Evolutionary conservation across 805 yeast species (phyloP).

Genomic region (Candida morakotiae): DNA sequence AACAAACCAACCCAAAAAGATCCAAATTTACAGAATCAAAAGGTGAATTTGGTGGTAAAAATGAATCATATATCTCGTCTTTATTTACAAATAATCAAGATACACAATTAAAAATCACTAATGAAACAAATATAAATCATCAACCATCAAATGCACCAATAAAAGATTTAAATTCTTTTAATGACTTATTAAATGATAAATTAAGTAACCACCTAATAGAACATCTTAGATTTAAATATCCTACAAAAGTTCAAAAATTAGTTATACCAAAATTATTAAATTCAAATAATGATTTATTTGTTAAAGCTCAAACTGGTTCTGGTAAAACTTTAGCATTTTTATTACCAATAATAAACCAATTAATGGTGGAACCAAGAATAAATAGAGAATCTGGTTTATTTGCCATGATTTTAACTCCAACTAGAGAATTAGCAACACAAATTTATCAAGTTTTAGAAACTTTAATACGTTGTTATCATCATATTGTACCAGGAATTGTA

Average conservation of each 20-base stretch:
- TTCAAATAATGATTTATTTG: conserved; percentile 60
- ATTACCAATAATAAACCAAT: conserved; percentile 73
- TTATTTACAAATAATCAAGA: conserved; percentile 50
- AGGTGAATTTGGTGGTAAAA: conserved; percentile 52
- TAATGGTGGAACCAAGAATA: conserved; percentile 51
- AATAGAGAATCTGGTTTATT: conserved; percentile 76
- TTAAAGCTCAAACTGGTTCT: conserved; percentile 97
- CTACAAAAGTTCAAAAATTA: conserved; percentile 83
- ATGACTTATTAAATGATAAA: conserved; percentile 54
- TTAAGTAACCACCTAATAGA: conserved; percentile 53
- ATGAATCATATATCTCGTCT: conserved; percentile 76
- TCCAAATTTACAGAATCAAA: conserved; percentile 43
- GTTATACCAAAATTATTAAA: conserved; percentile 57
- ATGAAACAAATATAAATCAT: conserved; percentile 34
- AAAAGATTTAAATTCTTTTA: conserved; percentile 63
- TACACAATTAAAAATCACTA: conserved; percentile 51
- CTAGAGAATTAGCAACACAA: conserved; percentile 92
- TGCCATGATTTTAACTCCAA: conserved; percentile 87
- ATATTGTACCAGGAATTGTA: conserved; percentile 91
- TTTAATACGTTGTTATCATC: conserved; percentile 71
- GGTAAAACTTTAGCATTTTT: conserved; percentile 92
- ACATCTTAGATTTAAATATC: conserved; percentile 53
- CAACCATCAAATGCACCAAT: conserved; percentile 86
- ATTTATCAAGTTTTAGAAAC: conserved; percentile 77
- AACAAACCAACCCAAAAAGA: conserved; percentile 18